These are phyloP conservation scores for Melaleuca alternifolia DNA, from an alignment of 345 rosid species.

Conservation along the genomic window DNA sequence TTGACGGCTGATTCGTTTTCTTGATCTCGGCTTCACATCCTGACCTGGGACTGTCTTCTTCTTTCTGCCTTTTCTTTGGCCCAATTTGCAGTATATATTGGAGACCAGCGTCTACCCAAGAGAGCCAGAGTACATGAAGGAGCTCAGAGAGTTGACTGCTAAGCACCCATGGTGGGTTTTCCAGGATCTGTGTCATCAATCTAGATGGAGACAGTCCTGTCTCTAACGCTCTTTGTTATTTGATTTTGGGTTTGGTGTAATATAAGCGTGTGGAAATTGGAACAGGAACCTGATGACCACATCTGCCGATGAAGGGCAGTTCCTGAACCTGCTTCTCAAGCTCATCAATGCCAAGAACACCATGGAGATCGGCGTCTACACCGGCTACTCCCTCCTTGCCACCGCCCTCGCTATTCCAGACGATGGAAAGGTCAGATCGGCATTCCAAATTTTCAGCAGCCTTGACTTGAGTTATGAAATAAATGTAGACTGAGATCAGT, in stretches of 20 bases:
- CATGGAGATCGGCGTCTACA: constrained; percentile 99
- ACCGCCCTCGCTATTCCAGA: constrained; percentile 98
- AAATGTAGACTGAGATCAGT: neutral
- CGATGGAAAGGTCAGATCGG: constrained; percentile 58
- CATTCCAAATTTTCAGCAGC: no score
- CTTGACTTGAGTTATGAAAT: neutral
- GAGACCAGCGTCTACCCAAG: constrained; percentile 98
- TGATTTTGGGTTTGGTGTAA: neutral
- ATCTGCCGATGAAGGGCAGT: constrained; percentile 97
- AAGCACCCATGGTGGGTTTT: constrained; percentile 80
- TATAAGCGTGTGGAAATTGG: neutral
- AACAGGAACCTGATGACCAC: constrained; percentile 95
- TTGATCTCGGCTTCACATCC: neutral
- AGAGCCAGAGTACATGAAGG: constrained; percentile 95
- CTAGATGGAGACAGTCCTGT: neutral
- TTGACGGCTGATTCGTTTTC: neutral
- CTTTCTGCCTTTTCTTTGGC: neutral
- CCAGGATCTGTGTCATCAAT: neutral
- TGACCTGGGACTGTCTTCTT: neutral
- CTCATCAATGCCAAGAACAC: constrained; percentile 98
- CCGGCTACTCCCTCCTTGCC: constrained; percentile 94
- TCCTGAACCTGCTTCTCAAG: constrained; percentile 83
- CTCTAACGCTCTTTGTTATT: neutral
- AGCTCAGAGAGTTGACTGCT: constrained; percentile 86
- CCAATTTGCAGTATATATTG: constrained; percentile 54